phyloP scores from a whole-genome alignment of 2,329 filamentous ascomycete species.

The Venturia nashicola region DNA sequence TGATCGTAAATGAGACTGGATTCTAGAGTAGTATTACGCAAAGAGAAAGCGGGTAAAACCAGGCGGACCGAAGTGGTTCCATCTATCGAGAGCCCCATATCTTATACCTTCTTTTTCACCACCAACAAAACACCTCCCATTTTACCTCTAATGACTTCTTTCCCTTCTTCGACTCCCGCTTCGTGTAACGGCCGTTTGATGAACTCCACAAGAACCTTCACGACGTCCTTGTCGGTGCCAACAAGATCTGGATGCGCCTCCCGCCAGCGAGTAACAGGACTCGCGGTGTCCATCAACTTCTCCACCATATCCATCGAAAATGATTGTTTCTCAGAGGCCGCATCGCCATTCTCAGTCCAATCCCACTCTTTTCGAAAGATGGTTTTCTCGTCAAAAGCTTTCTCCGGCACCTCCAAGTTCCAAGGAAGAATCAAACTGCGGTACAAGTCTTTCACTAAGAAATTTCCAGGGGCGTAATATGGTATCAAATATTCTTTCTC shows the following conservation, averaged over 20 bases:
- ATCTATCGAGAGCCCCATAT: too few relatives aligned
- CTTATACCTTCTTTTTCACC: slow-evolving; percentile 12
- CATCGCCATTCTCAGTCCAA: slow-evolving; percentile 23
- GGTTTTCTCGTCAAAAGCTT: slow-evolving; percentile 26
- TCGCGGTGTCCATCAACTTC: slow-evolving; percentile 25
- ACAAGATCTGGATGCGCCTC: slow-evolving; percentile 30
- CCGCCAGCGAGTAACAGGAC: slow-evolving; percentile 32
- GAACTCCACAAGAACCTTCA: slow-evolving; percentile 19
- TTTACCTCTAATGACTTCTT: slow-evolving; percentile 14
- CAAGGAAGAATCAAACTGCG: slow-evolving; percentile 37
- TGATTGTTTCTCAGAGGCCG: slow-evolving; percentile 13
- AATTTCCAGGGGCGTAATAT: slow-evolving; percentile 32
- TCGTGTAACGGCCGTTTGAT: slow-evolving; percentile 15
- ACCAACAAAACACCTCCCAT: neutral
- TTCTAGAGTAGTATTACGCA: too few relatives aligned
- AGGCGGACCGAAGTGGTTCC: too few relatives aligned
- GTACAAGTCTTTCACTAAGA: slow-evolving; percentile 30
- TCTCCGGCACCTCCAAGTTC: slow-evolving; percentile 23
- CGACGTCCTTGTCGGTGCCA: slow-evolving; percentile 29
- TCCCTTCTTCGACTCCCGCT: slow-evolving; percentile 17
- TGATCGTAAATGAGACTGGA: too few relatives aligned
- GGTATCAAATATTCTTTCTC: slow-evolving; percentile 25
- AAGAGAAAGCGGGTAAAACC: too few relatives aligned
- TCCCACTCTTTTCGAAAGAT: slow-evolving; percentile 27
- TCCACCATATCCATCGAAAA: slow-evolving; percentile 25